Evolutionary conservation across 2,329 filamentous ascomycete species (phyloP).

Genomic region (Zymoseptoria tritici): DNA sequence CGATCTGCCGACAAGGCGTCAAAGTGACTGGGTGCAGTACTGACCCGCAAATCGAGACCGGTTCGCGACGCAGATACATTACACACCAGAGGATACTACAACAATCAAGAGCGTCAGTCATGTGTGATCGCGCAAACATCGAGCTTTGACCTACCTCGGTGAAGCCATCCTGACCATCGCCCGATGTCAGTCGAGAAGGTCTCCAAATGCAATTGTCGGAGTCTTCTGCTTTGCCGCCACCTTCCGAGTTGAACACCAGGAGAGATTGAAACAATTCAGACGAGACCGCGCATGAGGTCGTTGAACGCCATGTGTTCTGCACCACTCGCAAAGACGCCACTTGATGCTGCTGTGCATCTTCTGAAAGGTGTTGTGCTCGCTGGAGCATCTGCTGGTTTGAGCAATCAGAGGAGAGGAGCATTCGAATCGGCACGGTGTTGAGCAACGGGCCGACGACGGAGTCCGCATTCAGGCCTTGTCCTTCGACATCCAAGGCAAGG

Average conservation of each 20-base stretch:
- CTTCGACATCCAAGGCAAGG: neutral
- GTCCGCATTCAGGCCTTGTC: conserved; percentile 2
- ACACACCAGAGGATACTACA: neutral
- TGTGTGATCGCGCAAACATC: neutral
- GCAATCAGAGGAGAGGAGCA: conserved; percentile 7
- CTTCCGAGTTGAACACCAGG: conserved; percentile 8
- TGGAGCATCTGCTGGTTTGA: conserved; percentile 6
- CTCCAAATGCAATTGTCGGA: neutral
- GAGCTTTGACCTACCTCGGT: neutral
- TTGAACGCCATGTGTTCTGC: conserved; percentile 9
- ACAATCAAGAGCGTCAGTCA: neutral
- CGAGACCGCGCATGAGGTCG: neutral
- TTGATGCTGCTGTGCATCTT: conserved; percentile 9
- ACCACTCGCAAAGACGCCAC: conserved; percentile 10
- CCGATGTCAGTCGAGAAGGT: neutral
- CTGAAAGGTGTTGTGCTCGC: conserved; percentile 2
- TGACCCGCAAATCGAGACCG: neutral
- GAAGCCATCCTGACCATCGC: neutral
- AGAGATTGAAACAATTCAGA: conserved; percentile 8
- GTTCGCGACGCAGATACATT: neutral
- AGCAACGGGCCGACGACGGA: conserved; percentile 11
- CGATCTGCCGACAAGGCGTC: neutral
- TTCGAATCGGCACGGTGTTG: conserved; percentile 11
- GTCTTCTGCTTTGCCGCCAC: neutral
- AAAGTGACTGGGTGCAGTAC: neutral